These are phyloP conservation scores for Candida labiduridarum DNA, from an alignment of 1,139 yeast species.

Conservation along the genomic window DNA sequence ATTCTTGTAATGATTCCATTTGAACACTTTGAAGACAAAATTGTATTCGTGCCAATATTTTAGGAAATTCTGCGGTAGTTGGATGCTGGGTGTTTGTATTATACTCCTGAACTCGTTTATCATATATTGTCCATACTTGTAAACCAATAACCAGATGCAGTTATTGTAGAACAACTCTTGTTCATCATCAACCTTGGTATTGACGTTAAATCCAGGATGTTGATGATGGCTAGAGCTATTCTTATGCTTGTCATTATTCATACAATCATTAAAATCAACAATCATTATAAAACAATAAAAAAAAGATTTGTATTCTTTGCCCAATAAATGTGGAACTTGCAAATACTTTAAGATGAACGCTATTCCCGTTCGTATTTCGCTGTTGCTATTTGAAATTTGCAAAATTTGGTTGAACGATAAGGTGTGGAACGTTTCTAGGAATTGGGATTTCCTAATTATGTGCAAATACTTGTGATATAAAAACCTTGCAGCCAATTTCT, in stretches of 20 bases:
- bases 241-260: conserved; percentile 3
- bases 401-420: conserved; percentile 16
- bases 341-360: conserved; percentile 15
- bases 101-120: conserved; percentile 16
- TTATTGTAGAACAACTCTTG: conserved; percentile 16
- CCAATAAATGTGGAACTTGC: conserved; percentile 16
- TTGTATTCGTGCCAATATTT: conserved; percentile 20
- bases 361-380: conserved; percentile 13
- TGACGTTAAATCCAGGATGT: conserved; percentile 34
- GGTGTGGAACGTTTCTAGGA: conserved; percentile 12
- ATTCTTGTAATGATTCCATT: conserved; percentile 20
- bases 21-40: conserved; percentile 22
- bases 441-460: conserved; percentile 11
- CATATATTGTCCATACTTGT: conserved; percentile 21
- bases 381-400: conserved; percentile 11
- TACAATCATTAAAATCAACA: conserved; percentile 25
- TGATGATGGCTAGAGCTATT: background rate
- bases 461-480: conserved; percentile 12
- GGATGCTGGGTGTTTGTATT: background rate
- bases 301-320: conserved; percentile 18
- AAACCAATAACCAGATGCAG: conserved; percentile 26
- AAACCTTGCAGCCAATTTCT: conserved; percentile 1
- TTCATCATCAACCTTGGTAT: conserved; percentile 16
- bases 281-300: conserved; percentile 28
- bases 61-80: conserved; percentile 13